Percentiles rank a stretch among this genome's conserved stretches.
Evolutionary conservation across 2,329 filamentous ascomycete species (phyloP).

Genomic region (Exophiala oligosperma): DNA sequence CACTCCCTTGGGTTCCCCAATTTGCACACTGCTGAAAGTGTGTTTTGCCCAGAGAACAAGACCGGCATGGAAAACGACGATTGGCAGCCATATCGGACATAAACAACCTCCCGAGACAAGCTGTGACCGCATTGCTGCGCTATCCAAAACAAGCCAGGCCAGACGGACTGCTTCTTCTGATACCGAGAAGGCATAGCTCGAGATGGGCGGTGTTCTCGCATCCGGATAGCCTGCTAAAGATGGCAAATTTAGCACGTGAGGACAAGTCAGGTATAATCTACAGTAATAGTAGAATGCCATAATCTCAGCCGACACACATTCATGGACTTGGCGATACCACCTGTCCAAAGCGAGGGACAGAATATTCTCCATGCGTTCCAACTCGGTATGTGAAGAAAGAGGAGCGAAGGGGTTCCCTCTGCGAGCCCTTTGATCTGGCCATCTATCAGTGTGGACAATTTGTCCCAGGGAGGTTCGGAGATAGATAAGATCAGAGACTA

Average conservation of each 20-base stretch:
- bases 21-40: neutral
- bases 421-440: too few relatives aligned
- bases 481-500: conserved; percentile 4
- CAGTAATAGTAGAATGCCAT: conserved; percentile 11
- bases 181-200: neutral
- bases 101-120: neutral
- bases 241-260: neutral
- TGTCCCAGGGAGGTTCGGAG: neutral
- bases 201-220: too few relatives aligned
- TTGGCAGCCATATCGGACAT: conserved; percentile 9
- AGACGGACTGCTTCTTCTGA: neutral
- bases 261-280: conserved; percentile 5
- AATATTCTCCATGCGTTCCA: neutral
- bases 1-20: neutral
- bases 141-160: conserved; percentile 8
- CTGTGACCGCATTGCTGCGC: neutral
- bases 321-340: conserved; percentile 1
- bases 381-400: conserved; percentile 1
- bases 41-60: conserved; percentile 12
- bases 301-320: neutral
- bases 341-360: conserved; percentile 3
- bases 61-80: conserved; percentile 10
- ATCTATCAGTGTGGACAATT: too few relatives aligned
- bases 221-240: neutral
- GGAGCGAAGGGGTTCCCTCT: neutral